Evolutionary conservation across 148 eudicot genomes (phyloP).

Genomic region (Dianthus caryophyllus): DNA sequence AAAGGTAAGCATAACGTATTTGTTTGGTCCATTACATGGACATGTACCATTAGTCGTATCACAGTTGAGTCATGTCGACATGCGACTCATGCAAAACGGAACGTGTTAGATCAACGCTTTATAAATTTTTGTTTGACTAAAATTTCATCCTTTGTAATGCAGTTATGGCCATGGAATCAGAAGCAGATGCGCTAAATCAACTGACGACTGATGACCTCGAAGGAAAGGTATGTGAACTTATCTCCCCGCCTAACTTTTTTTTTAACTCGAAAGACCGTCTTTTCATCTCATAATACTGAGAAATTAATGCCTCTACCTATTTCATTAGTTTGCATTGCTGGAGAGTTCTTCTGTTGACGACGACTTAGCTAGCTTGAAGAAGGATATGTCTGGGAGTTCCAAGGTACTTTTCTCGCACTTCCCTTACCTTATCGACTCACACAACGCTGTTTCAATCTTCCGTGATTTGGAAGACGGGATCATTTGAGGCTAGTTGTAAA

Average conservation of each 20-base stretch:
- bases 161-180: conserved; percentile 96
- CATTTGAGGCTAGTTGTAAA: too few species aligned
- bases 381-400: conserved; percentile 62
- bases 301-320: conserved; percentile 6
- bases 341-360: conserved; percentile 92
- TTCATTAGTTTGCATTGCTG: conserved; percentile 76
- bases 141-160: conserved; percentile 14
- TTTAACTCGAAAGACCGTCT: background rate
- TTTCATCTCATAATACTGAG: background rate
- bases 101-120: background rate
- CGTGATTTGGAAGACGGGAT: background rate
- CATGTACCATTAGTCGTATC: background rate
- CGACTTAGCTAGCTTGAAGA: conserved; percentile 74
- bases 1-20: conserved; percentile 46
- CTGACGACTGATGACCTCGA: conserved; percentile 84
- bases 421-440: background rate
- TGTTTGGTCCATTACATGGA: conserved; percentile 5
- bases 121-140: conserved; percentile 2
- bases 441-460: background rate
- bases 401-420: conserved; percentile 43
- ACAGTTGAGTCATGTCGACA: too few species aligned
- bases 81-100: too few species aligned
- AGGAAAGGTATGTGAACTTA: conserved; percentile 61
- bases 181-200: conserved; percentile 85
- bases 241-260: background rate